Conservation (phyloP, 2,329 filamentous ascomycete genomes). For the Pseudopyrenochaeta lycopersici region DNA sequence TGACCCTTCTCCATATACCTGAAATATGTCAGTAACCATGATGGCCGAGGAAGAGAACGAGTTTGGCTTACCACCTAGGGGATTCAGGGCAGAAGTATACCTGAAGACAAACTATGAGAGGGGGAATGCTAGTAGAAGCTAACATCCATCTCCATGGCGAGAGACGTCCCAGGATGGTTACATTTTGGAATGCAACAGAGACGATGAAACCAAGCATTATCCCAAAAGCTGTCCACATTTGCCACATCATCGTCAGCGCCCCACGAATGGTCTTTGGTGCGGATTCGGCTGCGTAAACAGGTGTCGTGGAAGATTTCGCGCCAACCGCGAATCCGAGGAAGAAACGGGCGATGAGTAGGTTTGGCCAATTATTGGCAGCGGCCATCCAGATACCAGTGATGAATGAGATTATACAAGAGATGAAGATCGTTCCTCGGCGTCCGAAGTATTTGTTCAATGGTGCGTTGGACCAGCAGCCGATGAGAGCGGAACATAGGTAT, state of each 20-base stretch:
- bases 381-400: conserved; percentile 45
- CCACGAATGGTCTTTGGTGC: conserved; percentile 60
- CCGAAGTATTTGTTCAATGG: conserved; percentile 43
- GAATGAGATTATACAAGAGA: conserved; percentile 44
- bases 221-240: conserved; percentile 53
- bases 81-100: conserved; percentile 44
- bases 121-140: conserved; percentile 41
- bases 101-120: conserved; percentile 40
- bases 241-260: conserved; percentile 63
- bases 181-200: conserved; percentile 39
- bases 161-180: conserved; percentile 31
- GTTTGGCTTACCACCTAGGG: conserved; percentile 33
- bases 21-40: background rate
- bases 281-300: conserved; percentile 59
- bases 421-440: conserved; percentile 45
- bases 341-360: conserved; percentile 42
- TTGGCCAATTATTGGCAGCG: conserved; percentile 40
- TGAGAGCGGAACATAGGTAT: conserved; percentile 51
- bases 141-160: conserved; percentile 47
- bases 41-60: background rate
- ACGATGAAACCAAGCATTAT: conserved; percentile 47
- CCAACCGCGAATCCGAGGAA: conserved; percentile 46
- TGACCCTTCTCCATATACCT: conserved; percentile 48
- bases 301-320: conserved; percentile 52
- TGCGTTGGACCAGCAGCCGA: conserved; percentile 46